Base-by-base conservation (phyloP, 345 rosid genomes). In the Ricinus communis region DNA sequence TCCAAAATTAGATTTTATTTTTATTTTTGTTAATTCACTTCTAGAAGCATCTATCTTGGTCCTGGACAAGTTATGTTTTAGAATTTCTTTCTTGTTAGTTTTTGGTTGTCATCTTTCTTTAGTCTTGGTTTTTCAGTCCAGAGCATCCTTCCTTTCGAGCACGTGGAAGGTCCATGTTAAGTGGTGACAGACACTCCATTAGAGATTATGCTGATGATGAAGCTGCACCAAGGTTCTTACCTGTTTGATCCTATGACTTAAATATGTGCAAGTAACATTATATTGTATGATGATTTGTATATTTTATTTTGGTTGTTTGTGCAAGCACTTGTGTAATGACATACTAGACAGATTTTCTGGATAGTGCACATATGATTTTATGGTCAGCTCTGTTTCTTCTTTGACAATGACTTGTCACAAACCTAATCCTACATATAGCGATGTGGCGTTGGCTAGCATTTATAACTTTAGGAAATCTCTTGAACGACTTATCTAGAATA, bases 111-210 rank as follows among this genome's bases (percentile, higher is more conserved):
- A 13, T 55, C 15, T 74, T 67, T 46, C 12, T 38, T 41, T 49
- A 43, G 62, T 71, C 70, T 70, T 77, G 31, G 33, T 55, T 81
- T 59, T 78, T 77, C 90, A 93, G 98, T 82, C 98, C 97, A 52
- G 96, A 92, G 82, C 93, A 90, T 84, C 97, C 89, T 78, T 90
- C 93, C 65, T 82, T 85, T 62, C 91, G 84, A 75, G 83, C 82
- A 49, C 93, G 89, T 74, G 89, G 91, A 62, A 81, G 84, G 60
- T 93, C 96, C 77, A 84, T 88, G 86, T 85, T 94, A 73, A 85
- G 97, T 66, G 97, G 97, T 49, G 90, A 94, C 67, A 79, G 84
- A 74, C 87, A 85, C 72, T 74, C 77, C 25, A 82, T 78, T 52
- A 84, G 87, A 87, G 88, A 87, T 77, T 85, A 77, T 72, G 71